Conservation (phyloP, 805 yeast genomes). For the Wickerhamiella australiensis region DNA sequence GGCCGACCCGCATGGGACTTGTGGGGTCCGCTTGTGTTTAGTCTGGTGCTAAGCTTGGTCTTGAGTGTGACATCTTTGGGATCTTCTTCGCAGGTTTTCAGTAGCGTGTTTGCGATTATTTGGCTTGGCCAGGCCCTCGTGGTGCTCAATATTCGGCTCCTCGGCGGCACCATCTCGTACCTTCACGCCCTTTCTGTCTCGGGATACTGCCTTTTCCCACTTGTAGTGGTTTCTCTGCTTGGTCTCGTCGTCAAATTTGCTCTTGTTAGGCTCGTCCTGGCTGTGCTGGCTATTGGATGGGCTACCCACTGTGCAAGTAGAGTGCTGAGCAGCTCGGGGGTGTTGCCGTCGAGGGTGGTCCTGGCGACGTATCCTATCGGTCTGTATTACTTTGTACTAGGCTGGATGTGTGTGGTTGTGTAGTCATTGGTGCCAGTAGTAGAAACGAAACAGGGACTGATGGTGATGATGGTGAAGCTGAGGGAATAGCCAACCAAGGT, state of each 20-base stretch:
- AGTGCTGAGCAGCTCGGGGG: constrained; percentile 51
- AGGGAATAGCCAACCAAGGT: too few species aligned
- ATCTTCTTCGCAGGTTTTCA: constrained; percentile 44
- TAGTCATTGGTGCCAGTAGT: constrained; percentile 11
- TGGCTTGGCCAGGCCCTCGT: constrained; percentile 53
- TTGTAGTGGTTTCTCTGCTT: constrained; percentile 41
- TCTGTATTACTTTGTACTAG: constrained; percentile 46
- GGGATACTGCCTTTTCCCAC: constrained; percentile 60
- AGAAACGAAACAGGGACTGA: too few species aligned
- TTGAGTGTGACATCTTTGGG: constrained; percentile 35
- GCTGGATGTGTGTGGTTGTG: constrained; percentile 57
- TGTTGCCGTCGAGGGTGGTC: constrained; percentile 46
- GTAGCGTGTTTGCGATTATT: constrained; percentile 49
- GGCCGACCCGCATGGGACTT: constrained; percentile 28
- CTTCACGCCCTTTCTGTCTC: constrained; percentile 57
- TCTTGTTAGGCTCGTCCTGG: constrained; percentile 38
- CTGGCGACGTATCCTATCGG: constrained; percentile 58
- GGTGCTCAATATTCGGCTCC: constrained; percentile 52
- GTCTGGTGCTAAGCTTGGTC: constrained; percentile 42
- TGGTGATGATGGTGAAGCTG: too few species aligned
- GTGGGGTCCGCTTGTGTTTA: constrained; percentile 61
- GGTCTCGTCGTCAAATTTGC: constrained; percentile 39
- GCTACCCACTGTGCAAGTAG: constrained; percentile 50
- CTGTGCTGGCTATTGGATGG: constrained; percentile 43
- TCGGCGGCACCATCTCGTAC: constrained; percentile 50